phyloP scores from a whole-genome alignment of 306 rosid genomes.

The Sesbania bispinosa region DNA sequence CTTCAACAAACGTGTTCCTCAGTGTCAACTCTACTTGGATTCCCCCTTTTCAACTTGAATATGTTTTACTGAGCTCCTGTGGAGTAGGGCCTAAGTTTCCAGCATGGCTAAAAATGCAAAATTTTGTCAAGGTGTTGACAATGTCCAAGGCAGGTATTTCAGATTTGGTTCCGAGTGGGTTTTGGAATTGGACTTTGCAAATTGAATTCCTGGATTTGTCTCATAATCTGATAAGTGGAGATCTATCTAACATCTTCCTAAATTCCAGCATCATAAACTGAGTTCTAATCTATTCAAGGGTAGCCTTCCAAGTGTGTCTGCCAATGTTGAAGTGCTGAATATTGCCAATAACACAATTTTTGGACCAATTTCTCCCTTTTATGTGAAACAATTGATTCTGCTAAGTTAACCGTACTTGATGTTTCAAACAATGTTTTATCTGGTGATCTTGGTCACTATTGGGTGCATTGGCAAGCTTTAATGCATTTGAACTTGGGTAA shows the following conservation, averaged over 20 bases:
- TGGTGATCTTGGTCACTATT: conserved; percentile 27
- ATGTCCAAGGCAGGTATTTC: conserved; percentile 30
- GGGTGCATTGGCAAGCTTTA: conserved; percentile 34
- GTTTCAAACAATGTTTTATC: conserved; percentile 22
- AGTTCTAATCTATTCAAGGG: conserved; percentile 28
- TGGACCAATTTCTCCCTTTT: conserved; percentile 16
- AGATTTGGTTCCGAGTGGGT: conserved; percentile 34
- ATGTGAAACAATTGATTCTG: conserved; percentile 5
- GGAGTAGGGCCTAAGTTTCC: conserved; percentile 37
- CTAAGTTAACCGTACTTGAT: conserved; percentile 23
- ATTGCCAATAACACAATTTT: conserved; percentile 29
- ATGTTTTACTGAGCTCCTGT: conserved; percentile 12
- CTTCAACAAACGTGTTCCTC: conserved; percentile 22
- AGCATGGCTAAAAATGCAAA: conserved; percentile 31
- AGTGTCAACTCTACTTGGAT: conserved; percentile 28
- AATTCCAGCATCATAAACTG: conserved; percentile 25
- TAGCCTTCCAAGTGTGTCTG: conserved; percentile 17
- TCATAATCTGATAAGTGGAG: conserved; percentile 30
- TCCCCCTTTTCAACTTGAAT: conserved; percentile 30
- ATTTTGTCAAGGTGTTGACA: neutral
- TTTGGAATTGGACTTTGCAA: conserved; percentile 30
- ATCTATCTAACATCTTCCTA: conserved; percentile 5
- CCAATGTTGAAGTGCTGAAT: conserved; percentile 20
- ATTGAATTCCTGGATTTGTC: conserved; percentile 25
- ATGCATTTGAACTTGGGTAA: conserved; percentile 32